Base-by-base conservation (phyloP, 2,329 filamentous ascomycete species). In the Penicillium sp. region DNA sequence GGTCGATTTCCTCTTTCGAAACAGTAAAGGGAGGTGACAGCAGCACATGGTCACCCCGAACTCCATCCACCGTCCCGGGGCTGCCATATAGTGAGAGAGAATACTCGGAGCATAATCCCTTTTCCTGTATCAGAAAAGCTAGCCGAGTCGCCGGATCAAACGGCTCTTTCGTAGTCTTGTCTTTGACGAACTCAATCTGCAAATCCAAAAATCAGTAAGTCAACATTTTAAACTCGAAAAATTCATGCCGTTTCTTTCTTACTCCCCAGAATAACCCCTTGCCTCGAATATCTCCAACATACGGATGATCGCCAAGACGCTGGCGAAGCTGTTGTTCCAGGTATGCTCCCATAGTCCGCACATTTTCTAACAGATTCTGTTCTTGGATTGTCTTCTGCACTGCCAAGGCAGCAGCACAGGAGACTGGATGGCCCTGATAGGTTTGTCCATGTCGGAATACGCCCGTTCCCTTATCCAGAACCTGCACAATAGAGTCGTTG, bases 11-110 rank as follows among this genome's bases (percentile, higher is more conserved):
- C 8, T 77, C 77, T 44, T 74, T 73, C 1, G 81, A 85, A 23
- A 88, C 79, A 45, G 84, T 91, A 72, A 86, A 91, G 1, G 89
- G 81, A 5, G 90, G 90, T 1, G 88, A 83, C 11, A 93, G 66
- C 26, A 92, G 79, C 35, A 91, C 77, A 70, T 91, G 88, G 66
- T 93, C 90, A 10, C 89, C 89, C 1, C 69, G 69, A n/a, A 70
- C 67, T 1, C 82, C 78, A 45, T 90, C 86, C 0, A 78, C 83
- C 0, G 85, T 85, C 1, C 88, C 88, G 0, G 76, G 75, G 0
- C 87, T 87, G 1, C 85, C 85, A 67, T 91, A 91, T 3, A 91
- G 67, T 3, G 81, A 81, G 60, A 89, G 83, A 54, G 77, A 79
- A 65, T 82, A 67, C 19, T 67, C 69, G 4, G 73, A 66, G 9